Evolutionary conservation across 2,329 filamentous ascomycete species (phyloP), one percentile per base, ranked within the genome.

Genomic region (Pseudocercospora eumusae): DNA sequence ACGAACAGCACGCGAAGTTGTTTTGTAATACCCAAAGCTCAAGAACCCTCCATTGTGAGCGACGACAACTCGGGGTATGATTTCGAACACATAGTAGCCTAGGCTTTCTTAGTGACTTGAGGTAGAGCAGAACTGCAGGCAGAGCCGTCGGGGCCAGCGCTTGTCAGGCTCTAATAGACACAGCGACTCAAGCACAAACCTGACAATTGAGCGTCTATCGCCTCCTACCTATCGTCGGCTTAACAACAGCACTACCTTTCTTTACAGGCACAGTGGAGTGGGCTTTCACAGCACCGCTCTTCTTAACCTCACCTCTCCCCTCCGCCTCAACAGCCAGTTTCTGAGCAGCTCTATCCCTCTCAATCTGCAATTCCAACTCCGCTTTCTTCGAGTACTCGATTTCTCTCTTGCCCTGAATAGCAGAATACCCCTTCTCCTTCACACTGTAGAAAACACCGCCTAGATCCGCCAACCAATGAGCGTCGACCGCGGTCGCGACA

Each of bases 391-490:
- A 70, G 31, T 65, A 74, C 61, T 74, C 72, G 11, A 73, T 66
- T 58, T 74, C 72, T 28, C 66, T 55, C 61, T 64, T 65, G 11
- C 69, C 68, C 31, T 64, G 61, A 7, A 64, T 65, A 25, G 64
- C 68, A 15, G 64, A 66, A 56, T 69, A 99, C 1, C 93, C 95
- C 78, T 99, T 99, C 78, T 98, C 93, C 79, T 96, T 97, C 73
- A 99, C 85, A 1, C 90, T 95, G 77, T 98, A 99, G 76, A 99
- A 99, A 0, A 99, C 95, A 1, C 93, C 95, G 33, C 96, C 95
- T 5, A 99, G 82, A 74, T 99, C 95, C 6, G 95, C 95, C 44
- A 99, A 85, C 95, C 95, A 99, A 74, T 96, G 92, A 57, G 95
- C 93, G 75, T 99, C 95, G 1, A 99, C 95, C 0, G 92, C 87